Evolutionary conservation across 495 filamentous ascomycete genomes (phyloP), one percentile per base, ranked within the genome.

Genomic region (Penicillium odoratum): DNA sequence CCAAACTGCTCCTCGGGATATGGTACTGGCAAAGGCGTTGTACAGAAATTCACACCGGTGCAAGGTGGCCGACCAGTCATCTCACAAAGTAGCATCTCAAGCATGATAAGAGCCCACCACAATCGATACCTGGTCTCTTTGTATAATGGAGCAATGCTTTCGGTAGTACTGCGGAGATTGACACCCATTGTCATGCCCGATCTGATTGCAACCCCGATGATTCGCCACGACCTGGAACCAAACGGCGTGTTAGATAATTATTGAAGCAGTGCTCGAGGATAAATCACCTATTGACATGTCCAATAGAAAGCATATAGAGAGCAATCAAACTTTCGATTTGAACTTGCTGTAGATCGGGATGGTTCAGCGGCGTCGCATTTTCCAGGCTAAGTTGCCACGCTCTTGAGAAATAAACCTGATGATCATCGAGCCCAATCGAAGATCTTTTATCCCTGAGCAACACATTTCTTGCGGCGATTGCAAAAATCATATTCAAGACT

Each of bases 401-500:
- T 46, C 86, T 72, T 4, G 79, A 72, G 67, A 84, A 85, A 64
- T 83, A 88, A 7, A 78, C 59, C 45, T 80, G 43, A 58, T 85
- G 79, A 47, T 81, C 81, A 49, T 74, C 68, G 59, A 69, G 63
- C 66, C 75, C 38, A 15, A 40, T 0, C n/a, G 38, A 40, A 40
- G 15, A 15, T 48, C 71, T 67, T 33, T 69, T 71, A 43, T 69
- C 69, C 5, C 63, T 30, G 15, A 86, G 72, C 36, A 59, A 47
- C 4, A 73, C 75, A 60, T 83, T 79, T 58, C 73, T 77, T 6
- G 82, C 74, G 9, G 79, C 78, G 55, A 88, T 85, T 18, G 86
- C 86, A 66, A 89, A 87, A 38, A 88, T 74, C 15, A 88, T 57
- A 64, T 89, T 88, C 18, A 88, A 59, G n/a, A 83, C 80, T 1